Evolutionary conservation across 495 filamentous ascomycete genomes (phyloP), one percentile per base, ranked within the genome.

Genomic region (Penicilliopsis zonata): DNA sequence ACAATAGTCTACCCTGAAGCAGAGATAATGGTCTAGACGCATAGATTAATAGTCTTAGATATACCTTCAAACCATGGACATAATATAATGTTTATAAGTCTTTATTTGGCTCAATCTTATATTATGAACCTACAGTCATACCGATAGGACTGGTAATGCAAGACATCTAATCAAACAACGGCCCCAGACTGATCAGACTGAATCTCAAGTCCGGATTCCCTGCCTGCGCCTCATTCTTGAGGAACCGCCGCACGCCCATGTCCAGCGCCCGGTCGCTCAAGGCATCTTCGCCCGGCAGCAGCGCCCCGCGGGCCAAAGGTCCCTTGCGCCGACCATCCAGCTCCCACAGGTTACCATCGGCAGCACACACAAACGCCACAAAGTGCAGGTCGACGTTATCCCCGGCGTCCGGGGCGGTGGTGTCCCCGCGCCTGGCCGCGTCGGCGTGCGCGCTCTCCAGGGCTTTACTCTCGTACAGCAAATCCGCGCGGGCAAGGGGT

Each of bases 301-400:
- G 37, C 15, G 34, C 16, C 0, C 78, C 79, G 32, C 78, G 59
- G 38, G 69, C 58, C 39, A 83, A 49, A 28, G 79, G 76, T 9
- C 81, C 76, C 61, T 79, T 84, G 49, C 81, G 55, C 21, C 76
- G 46, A 6, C 86, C 85, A 62, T 93, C 84, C 38, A 94, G 57
- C 67, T 92, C 86, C 76, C 86, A 93, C 39, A 93, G 49, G 38
- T 66, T 65, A 27, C 75, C 75, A 48, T 78, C 70, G n/a, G 47
- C 55, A 1, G 70, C 71, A 61, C 80, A 84, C 4, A 88, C 82
- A 62, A 93, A 92, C 37, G 74, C 78, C 38, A 93, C 82, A 59
- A 85, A 92, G 52, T 93, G 86, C 48, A 81, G 52, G 46, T 84
- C 79, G 15, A 84, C 69, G 49, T 73, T 65, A 47, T 76, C 78